Base-by-base conservation (phyloP, 768 basidiomycete species). In the Trametes punicea region DNA sequence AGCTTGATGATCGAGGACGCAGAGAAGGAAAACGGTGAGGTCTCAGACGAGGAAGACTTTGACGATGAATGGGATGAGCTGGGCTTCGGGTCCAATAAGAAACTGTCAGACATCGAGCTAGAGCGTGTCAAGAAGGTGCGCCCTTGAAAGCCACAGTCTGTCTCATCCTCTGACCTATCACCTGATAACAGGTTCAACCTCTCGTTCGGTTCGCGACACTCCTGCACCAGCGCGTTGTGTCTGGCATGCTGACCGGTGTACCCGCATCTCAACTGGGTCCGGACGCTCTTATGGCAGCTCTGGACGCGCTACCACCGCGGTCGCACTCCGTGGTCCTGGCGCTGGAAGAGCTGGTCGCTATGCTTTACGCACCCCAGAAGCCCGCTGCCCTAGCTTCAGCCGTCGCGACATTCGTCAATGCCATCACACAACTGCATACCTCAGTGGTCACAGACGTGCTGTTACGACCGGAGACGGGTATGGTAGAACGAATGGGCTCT, bases 281-380 rank as follows among this genome's bases (percentile, higher is more conserved):
- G 1, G 61, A 67, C 5, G 26, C 18, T 46, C 64, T 54, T 63
- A 64, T 41, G 21, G 46, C 20, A 47, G 62, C n/a, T 0, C 70
- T 87, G n/a, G 86, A 88, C 63, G 50, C 63, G 20, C 72, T 91
- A 5, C 75, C 79, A 15, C 34, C 65, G 2, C 71, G 71, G 8
- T 90, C 87, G 2, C 72, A 78, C 27, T 64, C 69, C 6, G 74
- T 88, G 20, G 74, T 85, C 16, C 66, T 76, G 45, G 75, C 79
- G 3, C 75, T 80, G 4, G 89, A 91, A 65, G 85, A 91, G 36
- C 72, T 90, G 50, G 77, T 85, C 20, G 76, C 85, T n/a, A 71
- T 83, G 2, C 70, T 88, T 36, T 87, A 90, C 65, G 59, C 79
- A 0, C 85, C 87, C 4, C 88, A 90, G 63, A 75, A 83, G 54